Evolutionary conservation across 495 filamentous ascomycete species (phyloP).

Genomic region (Talaromyces trachyspermus): DNA sequence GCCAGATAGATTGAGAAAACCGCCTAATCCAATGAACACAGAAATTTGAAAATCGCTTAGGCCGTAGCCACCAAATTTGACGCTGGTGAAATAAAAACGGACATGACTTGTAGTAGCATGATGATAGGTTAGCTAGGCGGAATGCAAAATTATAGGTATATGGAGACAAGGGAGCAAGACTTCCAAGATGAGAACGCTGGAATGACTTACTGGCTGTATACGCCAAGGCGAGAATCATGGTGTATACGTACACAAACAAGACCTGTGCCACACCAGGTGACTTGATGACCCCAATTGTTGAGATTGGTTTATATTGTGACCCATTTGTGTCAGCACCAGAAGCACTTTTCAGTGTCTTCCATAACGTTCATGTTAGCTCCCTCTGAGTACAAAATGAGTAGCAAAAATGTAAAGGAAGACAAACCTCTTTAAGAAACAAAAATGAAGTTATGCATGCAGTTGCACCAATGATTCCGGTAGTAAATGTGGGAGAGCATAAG

Average conservation of each 20-base stretch:
- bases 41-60: slow-evolving; percentile 54
- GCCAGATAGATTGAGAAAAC: slow-evolving; percentile 57
- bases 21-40: slow-evolving; percentile 48
- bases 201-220: slow-evolving; percentile 45
- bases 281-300: slow-evolving; percentile 49
- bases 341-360: background rate
- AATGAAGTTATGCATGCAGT: slow-evolving; percentile 39
- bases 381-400: slow-evolving; percentile 5
- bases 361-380: background rate
- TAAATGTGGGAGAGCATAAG: slow-evolving; percentile 58
- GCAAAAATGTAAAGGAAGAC: slow-evolving; percentile 1
- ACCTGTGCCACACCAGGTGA: slow-evolving; percentile 54
- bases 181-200: background rate
- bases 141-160: too few relatives aligned
- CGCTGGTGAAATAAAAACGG: slow-evolving; percentile 55
- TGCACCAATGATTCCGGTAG: slow-evolving; percentile 40
- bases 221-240: slow-evolving; percentile 53
- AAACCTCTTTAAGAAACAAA: slow-evolving; percentile 51
- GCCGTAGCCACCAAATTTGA: slow-evolving; percentile 51
- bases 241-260: slow-evolving; percentile 51
- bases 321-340: background rate
- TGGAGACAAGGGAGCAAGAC: too few relatives aligned
- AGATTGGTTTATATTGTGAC: slow-evolving; percentile 19
- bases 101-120: slow-evolving; percentile 30
- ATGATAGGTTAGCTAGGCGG: too few relatives aligned